Base-by-base conservation (phyloP, 257 asterid genomes). In the Solanum paucissectum region DNA sequence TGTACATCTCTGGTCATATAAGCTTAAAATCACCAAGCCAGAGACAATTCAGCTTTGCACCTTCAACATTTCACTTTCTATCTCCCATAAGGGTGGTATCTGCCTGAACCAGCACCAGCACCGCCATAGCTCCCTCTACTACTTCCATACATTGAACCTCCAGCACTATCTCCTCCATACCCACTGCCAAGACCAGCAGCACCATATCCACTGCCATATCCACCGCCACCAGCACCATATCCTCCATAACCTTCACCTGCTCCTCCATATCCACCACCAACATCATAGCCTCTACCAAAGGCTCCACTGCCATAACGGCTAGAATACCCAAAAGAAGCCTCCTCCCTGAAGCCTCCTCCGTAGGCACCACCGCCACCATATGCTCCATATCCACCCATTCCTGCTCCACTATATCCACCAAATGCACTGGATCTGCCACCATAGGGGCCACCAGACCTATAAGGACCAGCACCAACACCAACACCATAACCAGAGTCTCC, bases 51-150 rank as follows among this genome's bases (percentile, higher is more conserved):
- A 77, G 84, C 36, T 42, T 25, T 79, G 66, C 66, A 6, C 37
- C 84, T 8, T 82, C 44, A 82, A 82, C 16, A 82, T 29, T 29
- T 49, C 42, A 38, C 74, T 29, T 52, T 23, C 88, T 91, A 92
- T 88, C 96, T 92, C 38, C 92, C 94, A 64, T 93, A 93, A 62
- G 96, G 96, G 90, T 93, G 96, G 88, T 93, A 93, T 85, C 96
- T 88, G 37, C 92, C 89, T 25, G 89, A 52, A 71, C 88, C 86
- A 58, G 49, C 88, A 71, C 88, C 93, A 23, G 92, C 88, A 71
- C 88, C 86, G 40, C 93, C 92, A 49, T 93, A 93, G 25, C 90
- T 36, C 14, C 92, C 92, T 20, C 90, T 55, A 60, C 90, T 42
- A 49, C 92, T 89, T 55, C 93, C 94, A 29, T 82, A 82, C 69